Conservation (phyloP, 352 stramenopile species). For the Globisporangium viniferum region DNA sequence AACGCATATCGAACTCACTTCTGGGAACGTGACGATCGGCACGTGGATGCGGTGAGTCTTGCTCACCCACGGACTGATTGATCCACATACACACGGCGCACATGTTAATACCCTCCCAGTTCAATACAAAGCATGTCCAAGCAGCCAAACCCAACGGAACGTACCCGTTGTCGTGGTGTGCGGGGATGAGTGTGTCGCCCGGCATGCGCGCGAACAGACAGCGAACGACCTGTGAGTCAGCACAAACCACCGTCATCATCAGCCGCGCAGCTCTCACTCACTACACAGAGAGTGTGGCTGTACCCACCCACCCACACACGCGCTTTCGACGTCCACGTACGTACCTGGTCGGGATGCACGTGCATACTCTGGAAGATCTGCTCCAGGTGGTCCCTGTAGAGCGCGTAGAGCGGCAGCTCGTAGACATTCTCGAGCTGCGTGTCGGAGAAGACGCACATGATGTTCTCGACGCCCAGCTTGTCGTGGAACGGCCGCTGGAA, state of each 20-base stretch:
- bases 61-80: conserved; percentile 78
- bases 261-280: not conserved
- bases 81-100: not conserved
- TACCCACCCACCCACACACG: not conserved
- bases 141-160: not conserved
- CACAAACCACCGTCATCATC: not conserved
- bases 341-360: conserved; percentile 31
- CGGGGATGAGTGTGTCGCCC: conserved; percentile 89
- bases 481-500: conserved; percentile 93
- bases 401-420: conserved; percentile 87
- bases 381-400: conserved; percentile 36
- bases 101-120: not conserved
- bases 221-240: conserved; percentile 63
- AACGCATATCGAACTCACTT: conserved; percentile 17
- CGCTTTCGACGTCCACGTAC: not conserved
- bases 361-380: conserved; percentile 77
- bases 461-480: conserved; percentile 93
- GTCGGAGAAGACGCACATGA: conserved; percentile 95
- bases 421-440: conserved; percentile 93
- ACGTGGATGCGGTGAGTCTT: conserved; percentile 93
- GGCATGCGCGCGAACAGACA: conserved; percentile 93
- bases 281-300: not conserved
- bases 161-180: conserved; percentile 94
- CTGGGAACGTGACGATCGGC: conserved; percentile 83
- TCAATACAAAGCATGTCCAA: not conserved